Evolutionary conservation across 164 flowering plant genomes (phyloP), one percentile per base, ranked within the genome.

Genomic region (Piper betle): DNA sequence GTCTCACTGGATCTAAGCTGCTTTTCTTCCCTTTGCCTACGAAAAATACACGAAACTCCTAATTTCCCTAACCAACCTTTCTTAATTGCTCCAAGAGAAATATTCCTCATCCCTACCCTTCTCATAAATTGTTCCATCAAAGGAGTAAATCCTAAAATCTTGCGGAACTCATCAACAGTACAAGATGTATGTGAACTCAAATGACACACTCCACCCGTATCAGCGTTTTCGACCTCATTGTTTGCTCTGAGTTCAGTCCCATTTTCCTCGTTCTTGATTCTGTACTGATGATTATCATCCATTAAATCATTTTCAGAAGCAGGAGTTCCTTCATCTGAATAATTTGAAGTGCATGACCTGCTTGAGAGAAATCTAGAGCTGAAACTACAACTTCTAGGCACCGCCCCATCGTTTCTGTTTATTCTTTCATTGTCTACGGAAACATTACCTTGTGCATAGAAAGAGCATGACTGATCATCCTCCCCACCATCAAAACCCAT

Each of bases 51-150:
- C 5, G 80, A 59, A 25, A 2, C 33, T 18, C 84, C 82, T 50
- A 91, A 70, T 66, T 71, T 80, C 68, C 65, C 73, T 67, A 81
- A 65, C 87, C 85, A 88, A 18, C 78, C 62, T 54, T 63, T 76
- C 60, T 40, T 69, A 67, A 70, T 80, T 65, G 48, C 58, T 7
- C 63, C 74, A 52, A 37, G 64, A 0, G 50, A 41, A 57, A 50
- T 68, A 38, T 54, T 71, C 8, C 48, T 55, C 39, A 50, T 62
- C 37, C 52, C 65, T 46, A 68, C 69, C 64, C 80, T 76, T 66
- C 69, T 55, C 69, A 71, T 71, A 18, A 68, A 55, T 42, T 62
- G 72, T 57, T 72, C 77, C 67, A 77, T 79, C 40, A 72, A 59
- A 41, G 77, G 67, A 19, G 85, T 83, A 59, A 79, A 64, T 33